These are phyloP conservation scores for Lupinus albus DNA, from an alignment of 306 rosid genomes.

Conservation along the genomic window DNA sequence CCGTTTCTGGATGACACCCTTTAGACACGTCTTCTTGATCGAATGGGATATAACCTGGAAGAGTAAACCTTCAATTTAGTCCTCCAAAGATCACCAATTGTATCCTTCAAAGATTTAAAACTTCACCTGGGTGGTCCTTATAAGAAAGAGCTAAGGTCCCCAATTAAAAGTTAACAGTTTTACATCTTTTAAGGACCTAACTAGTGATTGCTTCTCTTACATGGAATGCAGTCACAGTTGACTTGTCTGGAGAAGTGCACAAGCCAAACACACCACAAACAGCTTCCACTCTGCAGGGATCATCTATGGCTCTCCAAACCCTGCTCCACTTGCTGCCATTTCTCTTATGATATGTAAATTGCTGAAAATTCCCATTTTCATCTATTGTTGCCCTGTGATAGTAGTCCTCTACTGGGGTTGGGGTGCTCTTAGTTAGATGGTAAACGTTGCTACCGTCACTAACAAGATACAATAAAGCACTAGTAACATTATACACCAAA, in stretches of 20 bases:
- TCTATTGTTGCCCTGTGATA: constrained; percentile 40
- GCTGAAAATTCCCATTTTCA: constrained; percentile 43
- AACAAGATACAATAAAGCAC: constrained; percentile 21
- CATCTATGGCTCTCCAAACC: constrained; percentile 41
- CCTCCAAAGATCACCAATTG: too few relatives aligned
- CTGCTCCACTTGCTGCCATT: constrained; percentile 39
- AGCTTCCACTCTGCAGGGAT: constrained; percentile 36
- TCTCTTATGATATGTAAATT: constrained; percentile 39
- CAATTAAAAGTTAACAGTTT: too few relatives aligned
- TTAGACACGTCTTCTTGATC: constrained; percentile 21
- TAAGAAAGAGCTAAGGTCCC: too few relatives aligned
- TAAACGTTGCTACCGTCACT: not conserved
- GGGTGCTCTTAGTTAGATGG: not conserved
- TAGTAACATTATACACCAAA: constrained; percentile 26
- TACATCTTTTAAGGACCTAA: too few relatives aligned
- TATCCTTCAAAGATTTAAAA: too few relatives aligned
- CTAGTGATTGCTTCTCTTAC: too few relatives aligned
- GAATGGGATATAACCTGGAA: constrained; percentile 34
- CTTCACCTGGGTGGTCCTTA: too few relatives aligned
- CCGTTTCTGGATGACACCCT: constrained; percentile 38
- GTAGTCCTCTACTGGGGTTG: constrained; percentile 40
- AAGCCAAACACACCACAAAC: constrained; percentile 42
- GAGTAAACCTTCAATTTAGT: too few relatives aligned
- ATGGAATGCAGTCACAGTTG: constrained; percentile 24
- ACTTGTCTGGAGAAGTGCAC: constrained; percentile 46